Percentiles rank a stretch among this genome's conserved stretches.
phyloP scores from a whole-genome alignment of 768 basidiomycete genomes.

The Amanita exitialis region DNA sequence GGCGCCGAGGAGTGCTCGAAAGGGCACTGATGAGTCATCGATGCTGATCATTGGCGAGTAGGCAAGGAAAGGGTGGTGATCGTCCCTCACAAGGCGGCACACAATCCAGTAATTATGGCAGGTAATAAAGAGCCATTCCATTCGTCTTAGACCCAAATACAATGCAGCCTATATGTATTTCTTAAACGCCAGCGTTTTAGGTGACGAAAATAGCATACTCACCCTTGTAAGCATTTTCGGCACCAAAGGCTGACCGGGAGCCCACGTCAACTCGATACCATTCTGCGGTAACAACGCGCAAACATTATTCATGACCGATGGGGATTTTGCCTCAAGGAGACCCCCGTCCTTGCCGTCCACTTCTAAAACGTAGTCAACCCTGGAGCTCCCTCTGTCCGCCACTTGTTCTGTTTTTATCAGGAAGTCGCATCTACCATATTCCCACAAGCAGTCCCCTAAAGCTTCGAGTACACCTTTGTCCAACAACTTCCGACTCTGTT shows the following conservation, averaged over 20 bases:
- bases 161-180: constrained; percentile 11
- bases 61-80: constrained; percentile 12
- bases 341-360: constrained; percentile 8
- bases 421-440: background rate
- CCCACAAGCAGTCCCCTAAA: constrained; percentile 6
- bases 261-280: constrained; percentile 11
- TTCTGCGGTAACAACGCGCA: constrained; percentile 4
- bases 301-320: constrained; percentile 9
- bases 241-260: constrained; percentile 3
- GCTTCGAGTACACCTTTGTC: constrained; percentile 3
- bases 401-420: constrained; percentile 2
- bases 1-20: constrained; percentile 12
- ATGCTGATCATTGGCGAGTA: constrained; percentile 14
- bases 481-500: constrained; percentile 5
- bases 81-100: constrained; percentile 14
- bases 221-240: constrained; percentile 9
- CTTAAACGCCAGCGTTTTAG: constrained; percentile 1
- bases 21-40: constrained; percentile 12
- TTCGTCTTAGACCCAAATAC: constrained; percentile 11
- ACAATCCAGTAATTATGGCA: constrained; percentile 15
- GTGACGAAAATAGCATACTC: constrained; percentile 7
- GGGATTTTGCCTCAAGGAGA: constrained; percentile 12
- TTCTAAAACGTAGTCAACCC: constrained; percentile 10
- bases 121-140: constrained; percentile 13
- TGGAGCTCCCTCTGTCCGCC: constrained; percentile 9